Percentiles rank a stretch among this genome's conserved stretches.
These are phyloP conservation scores for Coemansia sp. DNA, from an alignment of 192 early-diverging fungal genomes.

Conservation along the genomic window DNA sequence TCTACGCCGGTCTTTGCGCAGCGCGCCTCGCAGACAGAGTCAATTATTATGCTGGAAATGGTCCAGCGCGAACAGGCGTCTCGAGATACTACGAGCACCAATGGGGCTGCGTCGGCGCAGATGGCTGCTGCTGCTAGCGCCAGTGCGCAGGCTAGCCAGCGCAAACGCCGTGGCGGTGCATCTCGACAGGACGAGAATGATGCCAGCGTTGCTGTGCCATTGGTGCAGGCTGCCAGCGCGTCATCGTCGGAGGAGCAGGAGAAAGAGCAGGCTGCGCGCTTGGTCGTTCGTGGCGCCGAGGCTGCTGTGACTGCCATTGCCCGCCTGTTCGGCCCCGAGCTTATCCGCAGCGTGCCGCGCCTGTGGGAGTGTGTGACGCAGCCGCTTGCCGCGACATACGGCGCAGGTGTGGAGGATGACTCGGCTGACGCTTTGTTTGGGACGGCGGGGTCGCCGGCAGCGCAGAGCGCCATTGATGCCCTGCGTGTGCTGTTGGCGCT, in stretches of 20 bases:
- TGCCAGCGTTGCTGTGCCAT: conserved; percentile 18
- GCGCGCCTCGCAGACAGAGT: conserved; percentile 30
- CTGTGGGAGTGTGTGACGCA: conserved; percentile 51
- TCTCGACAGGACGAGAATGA: neutral
- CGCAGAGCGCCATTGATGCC: conserved; percentile 76
- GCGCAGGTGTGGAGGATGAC: neutral
- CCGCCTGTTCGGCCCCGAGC: conserved; percentile 36
- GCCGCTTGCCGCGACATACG: conserved; percentile 29
- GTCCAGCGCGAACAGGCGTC: conserved; percentile 42
- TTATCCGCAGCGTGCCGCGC: conserved; percentile 34
- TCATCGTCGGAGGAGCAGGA: conserved; percentile 45
- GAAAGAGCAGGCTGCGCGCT: conserved; percentile 54
- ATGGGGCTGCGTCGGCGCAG: conserved; percentile 14
- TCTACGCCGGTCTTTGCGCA: conserved; percentile 66
- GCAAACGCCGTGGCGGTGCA: conserved; percentile 25
- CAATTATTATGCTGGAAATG: conserved; percentile 50
- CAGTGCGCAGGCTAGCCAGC: conserved; percentile 48
- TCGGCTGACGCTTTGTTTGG: conserved; percentile 29
- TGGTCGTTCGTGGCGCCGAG: conserved; percentile 73
- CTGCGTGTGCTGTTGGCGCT: conserved; percentile 74
- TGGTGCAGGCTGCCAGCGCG: conserved; percentile 18
- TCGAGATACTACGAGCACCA: neutral
- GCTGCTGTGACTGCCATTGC: conserved; percentile 35
- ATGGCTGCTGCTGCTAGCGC: conserved; percentile 49
- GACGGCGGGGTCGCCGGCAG: conserved; percentile 4